phyloP scores from a whole-genome alignment of 352 stramenopile genomes.

The Phytophthora podocarpi region DNA sequence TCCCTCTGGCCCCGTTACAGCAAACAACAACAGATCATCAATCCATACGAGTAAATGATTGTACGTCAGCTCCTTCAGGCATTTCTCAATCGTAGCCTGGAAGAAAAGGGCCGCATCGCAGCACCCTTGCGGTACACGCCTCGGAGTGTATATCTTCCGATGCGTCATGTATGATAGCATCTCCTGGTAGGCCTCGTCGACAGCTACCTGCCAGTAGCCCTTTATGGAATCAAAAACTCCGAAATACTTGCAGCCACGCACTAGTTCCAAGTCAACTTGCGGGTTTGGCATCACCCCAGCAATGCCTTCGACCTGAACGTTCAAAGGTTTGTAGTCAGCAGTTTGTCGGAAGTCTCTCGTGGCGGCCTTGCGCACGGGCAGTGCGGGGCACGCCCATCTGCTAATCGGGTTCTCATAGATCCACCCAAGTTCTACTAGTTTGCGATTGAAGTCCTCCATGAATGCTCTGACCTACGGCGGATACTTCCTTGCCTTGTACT shows the following conservation, averaged over 20 bases:
- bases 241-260: slow-evolving; percentile 8
- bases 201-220: slow-evolving; percentile 27
- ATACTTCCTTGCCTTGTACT: slow-evolving; percentile 16
- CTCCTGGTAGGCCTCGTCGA: slow-evolving; percentile 23
- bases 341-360: neutral
- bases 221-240: slow-evolving; percentile 13
- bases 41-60: slow-evolving; percentile 34
- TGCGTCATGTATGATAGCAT: slow-evolving; percentile 36
- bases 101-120: slow-evolving; percentile 26
- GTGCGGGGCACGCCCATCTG: slow-evolving; percentile 8
- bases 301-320: slow-evolving; percentile 9
- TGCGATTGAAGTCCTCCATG: slow-evolving; percentile 12
- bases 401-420: slow-evolving; percentile 14
- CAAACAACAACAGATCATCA: no score
- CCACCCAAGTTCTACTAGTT: neutral
- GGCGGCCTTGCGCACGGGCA: neutral
- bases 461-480: neutral
- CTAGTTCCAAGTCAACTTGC: slow-evolving; percentile 11
- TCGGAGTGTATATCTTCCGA: slow-evolving; percentile 25
- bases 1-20: no score
- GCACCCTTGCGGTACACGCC: slow-evolving; percentile 29
- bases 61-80: slow-evolving; percentile 9
- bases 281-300: slow-evolving; percentile 15
- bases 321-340: slow-evolving; percentile 13
- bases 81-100: slow-evolving; percentile 25